These are phyloP conservation scores for Boletales sp. DNA, from an alignment of 768 basidiomycete species.

Conservation along the genomic window DNA sequence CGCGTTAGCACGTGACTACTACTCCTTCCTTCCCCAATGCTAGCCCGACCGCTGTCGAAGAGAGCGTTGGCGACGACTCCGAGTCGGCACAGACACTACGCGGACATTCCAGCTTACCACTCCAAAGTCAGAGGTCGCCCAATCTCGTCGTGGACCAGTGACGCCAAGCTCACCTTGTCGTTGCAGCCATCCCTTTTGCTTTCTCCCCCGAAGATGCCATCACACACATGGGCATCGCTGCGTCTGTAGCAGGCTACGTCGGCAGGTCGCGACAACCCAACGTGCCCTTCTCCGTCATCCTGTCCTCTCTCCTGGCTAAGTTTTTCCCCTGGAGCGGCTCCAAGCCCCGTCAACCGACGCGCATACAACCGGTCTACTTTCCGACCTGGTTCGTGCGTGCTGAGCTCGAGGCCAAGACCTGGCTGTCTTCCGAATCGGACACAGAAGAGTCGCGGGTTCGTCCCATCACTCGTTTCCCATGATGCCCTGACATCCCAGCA, in stretches of 20 bases:
- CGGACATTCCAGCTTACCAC: slow-evolving; percentile 24
- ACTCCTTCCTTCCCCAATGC: slow-evolving; percentile 8
- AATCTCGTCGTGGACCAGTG: not conserved
- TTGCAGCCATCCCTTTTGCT: slow-evolving; percentile 50
- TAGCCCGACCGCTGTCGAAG: slow-evolving; percentile 8
- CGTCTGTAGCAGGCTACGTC: slow-evolving; percentile 30
- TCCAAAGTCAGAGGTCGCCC: slow-evolving; percentile 39
- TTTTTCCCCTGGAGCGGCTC: slow-evolving; percentile 38
- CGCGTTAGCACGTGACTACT: slow-evolving; percentile 24
- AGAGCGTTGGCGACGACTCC: not conserved
- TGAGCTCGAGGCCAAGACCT: slow-evolving; percentile 40
- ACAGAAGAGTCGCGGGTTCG: slow-evolving; percentile 23
- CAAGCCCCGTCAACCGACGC: slow-evolving; percentile 40
- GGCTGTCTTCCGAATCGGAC: slow-evolving; percentile 23
- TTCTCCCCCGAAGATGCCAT: slow-evolving; percentile 46
- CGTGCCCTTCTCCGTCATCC: slow-evolving; percentile 21
- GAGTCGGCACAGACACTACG: slow-evolving; percentile 15
- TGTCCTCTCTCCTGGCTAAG: slow-evolving; percentile 33
- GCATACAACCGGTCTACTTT: slow-evolving; percentile 53
- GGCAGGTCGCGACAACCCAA: slow-evolving; percentile 8
- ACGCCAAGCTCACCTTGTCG: slow-evolving; percentile 6
- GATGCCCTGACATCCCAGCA: slow-evolving; percentile 20
- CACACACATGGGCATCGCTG: slow-evolving; percentile 32
- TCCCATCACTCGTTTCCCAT: slow-evolving; percentile 3
- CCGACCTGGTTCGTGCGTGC: slow-evolving; percentile 62